A percentile compares a stretch with the other conserved stretches of the same genome.
Evolutionary conservation across 805 yeast species (phyloP).

Genomic region (Cyberlindnera xishuangbannaensis): DNA sequence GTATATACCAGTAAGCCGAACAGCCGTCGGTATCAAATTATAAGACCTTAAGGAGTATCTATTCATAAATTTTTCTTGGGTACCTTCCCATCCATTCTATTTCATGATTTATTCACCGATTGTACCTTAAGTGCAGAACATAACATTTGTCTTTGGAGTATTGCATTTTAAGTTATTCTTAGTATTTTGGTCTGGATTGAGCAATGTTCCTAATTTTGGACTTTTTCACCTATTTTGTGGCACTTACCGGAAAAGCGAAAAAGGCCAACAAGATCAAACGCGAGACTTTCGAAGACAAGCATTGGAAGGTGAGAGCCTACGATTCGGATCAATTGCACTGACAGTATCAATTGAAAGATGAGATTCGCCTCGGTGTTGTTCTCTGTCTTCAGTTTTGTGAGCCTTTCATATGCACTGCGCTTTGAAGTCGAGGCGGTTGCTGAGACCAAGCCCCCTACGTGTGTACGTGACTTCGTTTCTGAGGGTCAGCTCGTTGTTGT

Average conservation of each 20-base stretch:
- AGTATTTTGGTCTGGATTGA: too few relatives aligned
- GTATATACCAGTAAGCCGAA: slow-evolving; percentile 1
- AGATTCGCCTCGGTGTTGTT: slow-evolving; percentile 8
- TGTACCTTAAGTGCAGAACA: too few relatives aligned
- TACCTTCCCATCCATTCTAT: too few relatives aligned
- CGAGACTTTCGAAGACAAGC: not conserved
- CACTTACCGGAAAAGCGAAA: not conserved
- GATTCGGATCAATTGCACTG: too few relatives aligned
- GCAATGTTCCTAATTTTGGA: not conserved
- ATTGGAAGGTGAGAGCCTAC: too few relatives aligned
- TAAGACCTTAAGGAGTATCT: too few relatives aligned
- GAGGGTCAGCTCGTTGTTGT: slow-evolving; percentile 87
- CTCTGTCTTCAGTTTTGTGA: slow-evolving; percentile 11
- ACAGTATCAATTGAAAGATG: slow-evolving; percentile 14
- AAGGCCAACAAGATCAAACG: not conserved
- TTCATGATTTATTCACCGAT: too few relatives aligned
- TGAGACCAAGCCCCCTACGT: slow-evolving; percentile 51
- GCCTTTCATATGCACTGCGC: slow-evolving; percentile 36
- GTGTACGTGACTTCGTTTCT: slow-evolving; percentile 87
- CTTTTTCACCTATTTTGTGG: not conserved
- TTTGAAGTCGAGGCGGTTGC: slow-evolving; percentile 47
- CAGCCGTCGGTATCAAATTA: too few relatives aligned
- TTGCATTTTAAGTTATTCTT: too few relatives aligned
- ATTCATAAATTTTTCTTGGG: too few relatives aligned
- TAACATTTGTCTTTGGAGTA: too few relatives aligned